A percentile compares a stretch with the other conserved stretches of the same genome.
Conservation (phyloP, 208 protist genomes). For the Acanthamoeba sp. region DNA sequence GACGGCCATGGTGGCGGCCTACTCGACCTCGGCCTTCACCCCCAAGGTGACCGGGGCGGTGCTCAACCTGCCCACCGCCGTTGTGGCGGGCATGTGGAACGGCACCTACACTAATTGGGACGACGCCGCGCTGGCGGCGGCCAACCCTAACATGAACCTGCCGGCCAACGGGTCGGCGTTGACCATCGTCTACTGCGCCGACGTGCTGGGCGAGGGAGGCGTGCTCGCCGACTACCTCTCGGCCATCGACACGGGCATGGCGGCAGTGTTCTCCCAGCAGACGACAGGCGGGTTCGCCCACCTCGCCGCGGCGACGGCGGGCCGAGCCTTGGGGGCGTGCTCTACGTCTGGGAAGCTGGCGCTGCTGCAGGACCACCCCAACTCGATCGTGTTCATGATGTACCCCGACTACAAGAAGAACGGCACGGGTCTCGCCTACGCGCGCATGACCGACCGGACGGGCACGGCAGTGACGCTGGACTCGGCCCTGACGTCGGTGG, state of each 20-base stretch:
- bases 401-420: neutral
- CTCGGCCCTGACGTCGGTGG: neutral
- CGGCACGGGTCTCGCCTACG: neutral
- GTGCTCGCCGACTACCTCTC: constrained; percentile 18
- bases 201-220: constrained; percentile 2
- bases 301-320: neutral
- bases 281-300: neutral
- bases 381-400: neutral
- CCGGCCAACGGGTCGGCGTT: neutral
- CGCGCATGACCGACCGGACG: neutral
- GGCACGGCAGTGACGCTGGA: neutral
- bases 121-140: neutral
- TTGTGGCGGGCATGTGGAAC: neutral
- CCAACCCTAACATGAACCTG: neutral
- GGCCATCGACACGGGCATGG: neutral
- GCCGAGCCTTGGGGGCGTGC: neutral
- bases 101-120: neutral
- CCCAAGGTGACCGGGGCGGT: neutral
- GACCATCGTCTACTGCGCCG: neutral
- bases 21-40: neutral
- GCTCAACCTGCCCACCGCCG: neutral
- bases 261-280: neutral
- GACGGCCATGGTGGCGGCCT: neutral
- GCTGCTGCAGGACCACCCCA: neutral
- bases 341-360: neutral